These are phyloP conservation scores for Colletotrichum zoysiae DNA, from an alignment of 2,329 filamentous ascomycete species.

Conservation along the genomic window DNA sequence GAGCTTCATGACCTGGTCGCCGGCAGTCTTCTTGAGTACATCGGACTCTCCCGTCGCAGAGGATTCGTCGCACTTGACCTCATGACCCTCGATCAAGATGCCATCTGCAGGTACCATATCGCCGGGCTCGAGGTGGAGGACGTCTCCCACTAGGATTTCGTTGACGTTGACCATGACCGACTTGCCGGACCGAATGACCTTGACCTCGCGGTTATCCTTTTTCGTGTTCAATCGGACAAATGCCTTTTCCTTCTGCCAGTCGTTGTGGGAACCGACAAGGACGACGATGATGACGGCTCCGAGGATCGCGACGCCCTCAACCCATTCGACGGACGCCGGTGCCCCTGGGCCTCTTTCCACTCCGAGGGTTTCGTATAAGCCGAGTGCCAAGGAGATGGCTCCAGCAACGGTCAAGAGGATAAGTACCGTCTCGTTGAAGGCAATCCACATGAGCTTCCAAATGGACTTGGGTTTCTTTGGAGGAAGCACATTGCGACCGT, in stretches of 20 bases:
- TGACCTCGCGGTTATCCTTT: slow-evolving; percentile 68
- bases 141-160: slow-evolving; percentile 71
- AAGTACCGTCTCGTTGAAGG: slow-evolving; percentile 72
- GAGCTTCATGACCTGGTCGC: slow-evolving; percentile 66
- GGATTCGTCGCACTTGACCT: slow-evolving; percentile 75
- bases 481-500: slow-evolving; percentile 53
- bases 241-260: slow-evolving; percentile 68
- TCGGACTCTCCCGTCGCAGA: slow-evolving; percentile 81
- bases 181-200: slow-evolving; percentile 68
- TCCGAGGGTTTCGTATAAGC: slow-evolving; percentile 68
- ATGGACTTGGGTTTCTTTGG: slow-evolving; percentile 28
- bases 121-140: slow-evolving; percentile 71
- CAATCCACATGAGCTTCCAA: slow-evolving; percentile 63
- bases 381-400: slow-evolving; percentile 68
- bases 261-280: slow-evolving; percentile 64
- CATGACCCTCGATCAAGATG: slow-evolving; percentile 70
- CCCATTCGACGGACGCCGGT: slow-evolving; percentile 61
- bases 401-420: slow-evolving; percentile 70
- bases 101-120: slow-evolving; percentile 79
- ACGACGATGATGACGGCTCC: slow-evolving; percentile 68
- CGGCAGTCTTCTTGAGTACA: slow-evolving; percentile 74
- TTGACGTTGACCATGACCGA: slow-evolving; percentile 66
- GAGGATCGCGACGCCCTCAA: slow-evolving; percentile 67
- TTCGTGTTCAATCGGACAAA: slow-evolving; percentile 64
- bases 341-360: slow-evolving; percentile 50